A percentile compares a stretch with the other conserved stretches of the same genome.
These are phyloP conservation scores for Saitozyma sp. DNA, from an alignment of 768 basidiomycete species.

Conservation along the genomic window DNA sequence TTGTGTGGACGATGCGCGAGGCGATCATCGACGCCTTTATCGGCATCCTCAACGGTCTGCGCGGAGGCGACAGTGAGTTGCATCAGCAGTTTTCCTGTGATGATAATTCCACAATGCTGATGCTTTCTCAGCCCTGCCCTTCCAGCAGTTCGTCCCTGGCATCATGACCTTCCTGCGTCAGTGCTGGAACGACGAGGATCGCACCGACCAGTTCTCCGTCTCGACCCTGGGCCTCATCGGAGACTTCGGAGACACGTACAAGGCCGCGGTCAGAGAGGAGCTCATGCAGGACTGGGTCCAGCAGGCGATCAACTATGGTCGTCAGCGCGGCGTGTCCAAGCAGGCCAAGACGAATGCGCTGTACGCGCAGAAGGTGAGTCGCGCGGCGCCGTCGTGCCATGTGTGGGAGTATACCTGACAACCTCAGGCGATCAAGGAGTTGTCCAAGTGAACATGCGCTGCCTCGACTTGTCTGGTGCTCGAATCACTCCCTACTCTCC, in stretches of 20 bases:
- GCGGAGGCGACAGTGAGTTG: constrained; percentile 77
- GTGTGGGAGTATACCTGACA: constrained; percentile 4
- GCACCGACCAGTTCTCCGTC: constrained; percentile 72
- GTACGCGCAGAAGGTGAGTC: constrained; percentile 42
- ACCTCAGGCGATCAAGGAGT: constrained; percentile 37
- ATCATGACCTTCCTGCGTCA: constrained; percentile 77
- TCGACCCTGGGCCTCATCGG: constrained; percentile 82
- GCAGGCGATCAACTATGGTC: constrained; percentile 34
- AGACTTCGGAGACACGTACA: constrained; percentile 83
- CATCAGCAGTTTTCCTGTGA: not conserved
- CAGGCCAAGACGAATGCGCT: constrained; percentile 31
- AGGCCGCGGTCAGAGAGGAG: constrained; percentile 74
- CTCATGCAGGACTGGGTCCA: constrained; percentile 76
- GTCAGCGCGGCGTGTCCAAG: constrained; percentile 27
- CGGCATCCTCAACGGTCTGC: constrained; percentile 86
- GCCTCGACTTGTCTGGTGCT: not conserved
- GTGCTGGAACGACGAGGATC: constrained; percentile 76
- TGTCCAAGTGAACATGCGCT: constrained; percentile 4
- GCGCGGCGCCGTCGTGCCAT: not conserved
- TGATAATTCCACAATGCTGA: constrained; percentile 5
- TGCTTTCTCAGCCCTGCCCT: constrained; percentile 54
- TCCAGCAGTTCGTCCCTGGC: constrained; percentile 68
- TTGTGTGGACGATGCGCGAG: constrained; percentile 83
- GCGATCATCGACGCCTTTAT: constrained; percentile 97
- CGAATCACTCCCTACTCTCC: not conserved